Conservation (phyloP, 2,329 filamentous ascomycete species). For the Neurospora sp. region DNA sequence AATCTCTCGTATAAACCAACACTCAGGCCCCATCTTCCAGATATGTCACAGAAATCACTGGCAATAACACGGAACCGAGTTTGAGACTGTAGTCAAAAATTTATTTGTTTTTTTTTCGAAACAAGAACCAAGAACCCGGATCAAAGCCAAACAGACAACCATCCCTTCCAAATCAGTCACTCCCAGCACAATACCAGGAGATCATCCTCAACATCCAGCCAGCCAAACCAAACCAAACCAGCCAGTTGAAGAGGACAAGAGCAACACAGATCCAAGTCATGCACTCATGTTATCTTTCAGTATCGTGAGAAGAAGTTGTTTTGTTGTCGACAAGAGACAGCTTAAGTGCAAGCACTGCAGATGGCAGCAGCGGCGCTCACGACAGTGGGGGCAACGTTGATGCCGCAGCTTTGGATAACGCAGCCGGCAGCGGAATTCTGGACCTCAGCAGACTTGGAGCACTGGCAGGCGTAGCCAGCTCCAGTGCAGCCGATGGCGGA, state of each 20-base stretch:
- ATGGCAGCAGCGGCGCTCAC: neutral
- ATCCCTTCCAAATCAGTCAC: neutral
- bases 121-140: neutral
- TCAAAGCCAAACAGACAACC: neutral
- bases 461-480: constrained; percentile 4
- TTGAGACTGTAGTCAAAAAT: neutral
- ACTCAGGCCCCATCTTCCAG: no score
- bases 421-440: neutral
- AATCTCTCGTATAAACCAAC: neutral
- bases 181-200: neutral
- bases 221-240: neutral
- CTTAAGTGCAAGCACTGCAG: constrained; percentile 1
- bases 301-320: neutral
- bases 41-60: neutral
- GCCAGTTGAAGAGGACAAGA: neutral
- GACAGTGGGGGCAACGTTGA: neutral
- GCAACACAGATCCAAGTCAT: neutral
- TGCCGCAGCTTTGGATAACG: neutral
- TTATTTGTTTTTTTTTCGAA: neutral
- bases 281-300: neutral
- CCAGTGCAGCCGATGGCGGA: constrained; percentile 2
- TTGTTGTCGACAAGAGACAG: neutral
- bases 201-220: neutral
- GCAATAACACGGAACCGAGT: neutral
- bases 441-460: constrained; percentile 1